Evolutionary conservation across 805 yeast species (phyloP), one percentile per base, ranked within the genome.

Genomic region (Candida loeiensis): DNA sequence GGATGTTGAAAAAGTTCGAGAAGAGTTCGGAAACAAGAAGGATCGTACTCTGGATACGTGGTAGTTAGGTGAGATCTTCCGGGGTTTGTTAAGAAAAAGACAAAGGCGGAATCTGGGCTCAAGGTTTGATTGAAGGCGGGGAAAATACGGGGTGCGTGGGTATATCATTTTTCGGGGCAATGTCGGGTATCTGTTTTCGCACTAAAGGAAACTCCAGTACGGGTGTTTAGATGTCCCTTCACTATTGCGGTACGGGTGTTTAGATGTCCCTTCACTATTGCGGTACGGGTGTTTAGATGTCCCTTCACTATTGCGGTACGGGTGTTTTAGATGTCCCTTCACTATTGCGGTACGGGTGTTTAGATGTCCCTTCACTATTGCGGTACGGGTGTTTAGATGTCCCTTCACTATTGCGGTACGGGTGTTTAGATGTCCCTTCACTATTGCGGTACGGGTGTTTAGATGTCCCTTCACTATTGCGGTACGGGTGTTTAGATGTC

Each of bases 131-230:
- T 30, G 21, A 30, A 17, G 33, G 33, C 33, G 33, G 33, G 33
- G 33, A 30, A 30, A 30, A 30, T 16, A 30, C 33, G 33, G 33
- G 33, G 33, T 30, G 33, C 33, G 33, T 30, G 20, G 7, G 18
- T 17, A 11, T 21, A 30, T 17, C 7, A 30, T 12, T 30, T 30
- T 30, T 30, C 18, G 33, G 33, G 33, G 15, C 9, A 15, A 27
- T 4, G 6, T 13, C 31, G 31, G 31, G 31, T 13, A 27, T 27
- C 31, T 13, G 9, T 21, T 21, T 21, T 21, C 8, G 24, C 24
- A 21, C 24, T 6, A 21, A 6, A 21, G 9, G 6, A 21, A 21
- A 21, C 9, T 21, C 8, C 24, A 9, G 24, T 21, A 21, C 24
- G 24, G 24, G 24, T 21, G 24, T 21, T 21, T 21, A 21, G 24